Evolutionary conservation across 2,329 filamentous ascomycete species (phyloP).

Genomic region (Penicillium sp.): DNA sequence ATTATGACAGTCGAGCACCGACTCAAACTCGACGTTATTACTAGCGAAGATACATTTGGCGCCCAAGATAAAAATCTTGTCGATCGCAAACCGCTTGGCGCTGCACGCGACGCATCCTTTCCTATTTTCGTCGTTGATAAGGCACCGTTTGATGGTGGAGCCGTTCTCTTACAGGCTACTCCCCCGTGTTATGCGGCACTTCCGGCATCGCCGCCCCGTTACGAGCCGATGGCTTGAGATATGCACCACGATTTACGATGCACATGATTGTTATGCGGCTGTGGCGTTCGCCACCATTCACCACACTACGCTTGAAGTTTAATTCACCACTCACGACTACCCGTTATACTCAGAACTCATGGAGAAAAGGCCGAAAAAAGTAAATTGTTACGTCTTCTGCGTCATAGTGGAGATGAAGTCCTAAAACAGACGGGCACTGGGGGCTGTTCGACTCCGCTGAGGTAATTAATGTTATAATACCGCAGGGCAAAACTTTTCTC

Average conservation of each 20-base stretch:
- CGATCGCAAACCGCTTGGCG: conserved; percentile 9
- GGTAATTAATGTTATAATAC: neutral
- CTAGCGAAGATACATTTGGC: conserved; percentile 15
- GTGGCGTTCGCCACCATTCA: neutral
- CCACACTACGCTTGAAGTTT: neutral
- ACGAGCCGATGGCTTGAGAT: neutral
- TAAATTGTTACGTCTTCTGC: neutral
- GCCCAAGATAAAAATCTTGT: conserved; percentile 6
- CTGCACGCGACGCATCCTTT: conserved; percentile 10
- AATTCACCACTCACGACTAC: too few species aligned
- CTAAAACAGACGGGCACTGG: neutral
- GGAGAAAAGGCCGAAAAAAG: neutral
- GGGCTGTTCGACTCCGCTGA: too few species aligned
- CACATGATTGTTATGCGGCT: neutral
- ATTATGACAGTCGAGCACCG: conserved; percentile 11
- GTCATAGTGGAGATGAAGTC: neutral
- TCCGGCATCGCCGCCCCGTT: conserved; percentile 12
- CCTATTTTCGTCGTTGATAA: conserved; percentile 6
- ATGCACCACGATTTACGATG: neutral
- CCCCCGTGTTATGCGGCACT: conserved; percentile 16
- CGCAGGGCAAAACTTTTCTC: neutral
- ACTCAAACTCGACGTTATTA: conserved; percentile 12
- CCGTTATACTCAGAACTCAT: too few species aligned
- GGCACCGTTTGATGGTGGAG: conserved; percentile 1
- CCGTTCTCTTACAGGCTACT: neutral